These are phyloP conservation scores for Pelargonium australe DNA, from an alignment of 441 rosid species.

Conservation along the genomic window DNA sequence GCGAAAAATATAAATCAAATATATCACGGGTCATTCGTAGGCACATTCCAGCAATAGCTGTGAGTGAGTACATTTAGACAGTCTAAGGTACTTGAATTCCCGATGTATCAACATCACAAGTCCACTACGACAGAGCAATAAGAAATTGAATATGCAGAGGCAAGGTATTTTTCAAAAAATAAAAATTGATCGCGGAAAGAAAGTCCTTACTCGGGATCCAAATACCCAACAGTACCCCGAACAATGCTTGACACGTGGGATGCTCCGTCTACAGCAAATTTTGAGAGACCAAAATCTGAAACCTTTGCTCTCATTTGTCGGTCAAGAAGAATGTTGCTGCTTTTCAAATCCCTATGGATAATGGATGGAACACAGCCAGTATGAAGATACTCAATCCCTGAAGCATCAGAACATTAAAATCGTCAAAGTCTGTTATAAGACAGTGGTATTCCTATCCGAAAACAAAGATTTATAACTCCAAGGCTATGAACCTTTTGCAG, in stretches of 20 bases:
- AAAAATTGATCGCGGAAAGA: slow-evolving; percentile 8
- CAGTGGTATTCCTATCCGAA: slow-evolving; percentile 6
- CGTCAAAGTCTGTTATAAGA: slow-evolving; percentile 5
- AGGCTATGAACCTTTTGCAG: slow-evolving; percentile 62
- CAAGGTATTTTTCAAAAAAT: background rate
- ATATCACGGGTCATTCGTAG: too few relatives aligned
- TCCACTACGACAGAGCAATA: background rate
- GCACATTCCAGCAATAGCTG: too few relatives aligned
- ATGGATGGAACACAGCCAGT: slow-evolving; percentile 90
- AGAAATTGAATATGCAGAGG: background rate
- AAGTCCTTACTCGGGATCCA: slow-evolving; percentile 85
- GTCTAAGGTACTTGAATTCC: background rate
- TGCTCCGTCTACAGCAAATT: slow-evolving; percentile 73
- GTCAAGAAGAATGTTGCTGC: slow-evolving; percentile 91
- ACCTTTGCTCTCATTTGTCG: slow-evolving; percentile 82
- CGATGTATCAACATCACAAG: background rate
- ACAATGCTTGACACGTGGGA: slow-evolving; percentile 97
- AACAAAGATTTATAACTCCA: background rate
- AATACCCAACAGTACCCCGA: slow-evolving; percentile 92
- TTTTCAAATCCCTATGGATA: slow-evolving; percentile 90
- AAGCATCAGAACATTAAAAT: slow-evolving; percentile 17
- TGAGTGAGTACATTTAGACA: background rate
- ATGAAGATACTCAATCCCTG: slow-evolving; percentile 96
- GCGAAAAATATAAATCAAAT: too few relatives aligned
- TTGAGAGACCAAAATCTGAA: slow-evolving; percentile 92